A percentile compares a stretch with the other conserved stretches of the same genome.
phyloP scores from a whole-genome alignment of 352 stramenopile species.

The Phytophthora pinifolia region DNA sequence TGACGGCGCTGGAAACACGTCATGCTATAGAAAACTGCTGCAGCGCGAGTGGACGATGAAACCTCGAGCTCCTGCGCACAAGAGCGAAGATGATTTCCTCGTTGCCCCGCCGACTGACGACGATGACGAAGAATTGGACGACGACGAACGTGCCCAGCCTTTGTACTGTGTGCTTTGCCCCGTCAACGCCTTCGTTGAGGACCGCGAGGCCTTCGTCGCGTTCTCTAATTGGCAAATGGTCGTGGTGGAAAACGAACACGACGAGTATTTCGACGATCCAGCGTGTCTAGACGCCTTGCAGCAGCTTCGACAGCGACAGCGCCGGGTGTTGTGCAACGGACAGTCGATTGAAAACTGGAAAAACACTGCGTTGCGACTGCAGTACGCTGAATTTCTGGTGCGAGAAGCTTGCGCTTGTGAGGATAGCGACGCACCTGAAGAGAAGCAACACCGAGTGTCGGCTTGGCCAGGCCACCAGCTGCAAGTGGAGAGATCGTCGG shows the following conservation, averaged over 20 bases:
- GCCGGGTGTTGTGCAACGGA: conserved; percentile 62
- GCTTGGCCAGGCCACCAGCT: conserved; percentile 28
- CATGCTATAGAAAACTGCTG: conserved; percentile 39
- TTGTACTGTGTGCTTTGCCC: conserved; percentile 72
- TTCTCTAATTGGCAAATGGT: conserved; percentile 69
- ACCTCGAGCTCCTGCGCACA: conserved; percentile 19
- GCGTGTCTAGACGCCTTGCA: conserved; percentile 42
- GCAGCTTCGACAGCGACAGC: conserved; percentile 46
- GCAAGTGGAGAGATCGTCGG: conserved; percentile 50
- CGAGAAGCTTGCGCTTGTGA: conserved; percentile 17
- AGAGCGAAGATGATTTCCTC: conserved; percentile 34
- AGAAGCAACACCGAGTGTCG: conserved; percentile 20
- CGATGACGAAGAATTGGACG: conserved; percentile 47
- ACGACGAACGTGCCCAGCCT: conserved; percentile 44
- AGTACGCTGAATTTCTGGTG: conserved; percentile 59
- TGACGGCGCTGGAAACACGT: conserved; percentile 23
- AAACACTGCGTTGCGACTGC: conserved; percentile 33
- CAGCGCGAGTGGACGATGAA: conserved; percentile 61
- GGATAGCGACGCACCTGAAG: conserved; percentile 9
- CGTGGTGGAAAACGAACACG: conserved; percentile 72
- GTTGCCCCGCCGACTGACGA: conserved; percentile 25
- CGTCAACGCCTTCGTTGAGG: conserved; percentile 51
- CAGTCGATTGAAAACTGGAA: conserved; percentile 66
- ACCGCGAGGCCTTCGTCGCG: conserved; percentile 46
- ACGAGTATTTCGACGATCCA: conserved; percentile 44